Base-by-base conservation (phyloP, 768 basidiomycete species). In the Pleurotus eryngii region DNA sequence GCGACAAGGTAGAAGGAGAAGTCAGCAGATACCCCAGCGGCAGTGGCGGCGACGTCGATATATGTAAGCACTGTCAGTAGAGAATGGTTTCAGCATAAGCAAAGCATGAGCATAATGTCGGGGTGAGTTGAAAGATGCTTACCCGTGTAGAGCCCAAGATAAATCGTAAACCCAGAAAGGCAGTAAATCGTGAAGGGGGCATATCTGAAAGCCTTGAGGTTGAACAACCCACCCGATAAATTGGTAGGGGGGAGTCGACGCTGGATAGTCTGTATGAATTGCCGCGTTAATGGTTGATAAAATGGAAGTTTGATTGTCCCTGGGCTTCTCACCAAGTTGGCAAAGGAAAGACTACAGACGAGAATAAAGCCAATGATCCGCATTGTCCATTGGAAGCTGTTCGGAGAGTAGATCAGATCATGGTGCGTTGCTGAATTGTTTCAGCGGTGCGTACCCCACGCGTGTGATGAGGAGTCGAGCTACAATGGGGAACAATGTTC, bases 371-470 rank as follows among this genome's bases (percentile, higher is more conserved):
- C 89, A 43, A 90, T 69, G 30, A 86, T 80, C 11, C 90, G 77
- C 77, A 88, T 82, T 0, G 89, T 88, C 90, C 89, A 92, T 60
- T 75, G 73, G 67, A 91, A 92, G n/a, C 89, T 90, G 43, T 15
- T 27, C 5, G 37, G 7, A 42, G 30, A 18, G 40, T 24, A 46
- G 37, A 12, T 17, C 45, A 26, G 37, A 20, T 14, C 42, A 15
- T 18, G 9, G 24, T 17, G 15, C 45, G 42, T 15, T 14, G 11
- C 42, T 17, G 20, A 8, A 22, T 17, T 17, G 46, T 24, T 8
- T 35, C 15, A 26, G 12, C 20, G 14, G 20, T 26, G 49, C 67
- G 24, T 63, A 81, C 78, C 73, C 81, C 50, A 77, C 76, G 18
- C 27, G 61, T 5, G 74, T 78, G 45, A 89, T 74, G 18, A 90